Evolutionary conservation across 2,329 filamentous ascomycete species (phyloP).

Genomic region (Colletotrichum sp.): DNA sequence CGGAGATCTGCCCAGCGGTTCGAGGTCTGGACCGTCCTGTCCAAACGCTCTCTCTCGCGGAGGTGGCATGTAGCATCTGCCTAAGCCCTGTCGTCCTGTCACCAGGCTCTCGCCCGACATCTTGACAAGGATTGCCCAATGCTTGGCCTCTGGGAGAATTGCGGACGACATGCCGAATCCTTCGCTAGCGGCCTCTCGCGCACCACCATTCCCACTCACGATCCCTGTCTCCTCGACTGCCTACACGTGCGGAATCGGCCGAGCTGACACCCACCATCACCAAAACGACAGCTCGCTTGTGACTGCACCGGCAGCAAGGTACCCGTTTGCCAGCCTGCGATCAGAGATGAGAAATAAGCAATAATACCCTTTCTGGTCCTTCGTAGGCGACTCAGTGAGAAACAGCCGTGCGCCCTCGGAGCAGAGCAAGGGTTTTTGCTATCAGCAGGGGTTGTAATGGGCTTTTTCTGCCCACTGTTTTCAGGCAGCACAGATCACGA

Average conservation of each 20-base stretch:
- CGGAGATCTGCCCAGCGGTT: not conserved
- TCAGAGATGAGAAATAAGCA: not conserved
- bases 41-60: not conserved
- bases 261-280: not conserved
- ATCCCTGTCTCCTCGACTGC: not conserved
- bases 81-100: not conserved
- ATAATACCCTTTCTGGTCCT: not conserved
- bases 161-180: not conserved
- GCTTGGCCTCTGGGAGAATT: not conserved
- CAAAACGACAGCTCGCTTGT: not conserved
- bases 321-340: not conserved
- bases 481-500: conserved; percentile 6
- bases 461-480: not conserved
- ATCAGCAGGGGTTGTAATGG: not conserved
- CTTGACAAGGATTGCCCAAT: not conserved
- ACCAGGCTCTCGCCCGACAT: conserved; percentile 1
- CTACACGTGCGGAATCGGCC: conserved; percentile 17
- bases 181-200: not conserved
- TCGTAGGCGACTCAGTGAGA: not conserved
- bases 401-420: not conserved
- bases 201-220: not conserved
- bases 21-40: not conserved
- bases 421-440: not conserved
- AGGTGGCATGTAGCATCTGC: not conserved
- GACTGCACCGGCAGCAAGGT: not conserved